These are phyloP conservation scores for Lindgomyces ingoldianus DNA, from an alignment of 495 filamentous ascomycete species.

Conservation along the genomic window DNA sequence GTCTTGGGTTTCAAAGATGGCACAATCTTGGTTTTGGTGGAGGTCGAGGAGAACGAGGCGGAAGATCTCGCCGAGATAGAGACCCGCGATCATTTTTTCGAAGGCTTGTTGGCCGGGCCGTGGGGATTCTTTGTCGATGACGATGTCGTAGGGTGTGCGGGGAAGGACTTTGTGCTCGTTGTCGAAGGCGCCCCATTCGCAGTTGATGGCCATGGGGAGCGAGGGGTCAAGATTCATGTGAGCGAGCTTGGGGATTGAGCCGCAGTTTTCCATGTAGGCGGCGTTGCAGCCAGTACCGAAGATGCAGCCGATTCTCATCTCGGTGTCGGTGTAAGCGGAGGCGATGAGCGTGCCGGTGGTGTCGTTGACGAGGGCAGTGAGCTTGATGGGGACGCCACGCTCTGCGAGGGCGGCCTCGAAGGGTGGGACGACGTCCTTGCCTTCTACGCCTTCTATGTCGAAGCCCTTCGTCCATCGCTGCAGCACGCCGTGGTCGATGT, in stretches of 20 bases:
- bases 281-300: constrained; percentile 99
- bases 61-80: constrained; percentile 95
- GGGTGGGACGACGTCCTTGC: constrained; percentile 89
- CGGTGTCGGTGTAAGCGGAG: constrained; percentile 87
- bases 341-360: constrained; percentile 99
- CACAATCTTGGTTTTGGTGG: constrained; percentile 69
- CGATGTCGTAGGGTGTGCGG: constrained; percentile 77
- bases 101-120: constrained; percentile 94
- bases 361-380: constrained; percentile 93
- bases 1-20: constrained; percentile 83
- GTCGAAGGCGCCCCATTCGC: constrained; percentile 98
- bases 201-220: constrained; percentile 96
- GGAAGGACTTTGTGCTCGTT: constrained; percentile 94
- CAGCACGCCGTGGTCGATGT: constrained; percentile 92
- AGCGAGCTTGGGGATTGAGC: constrained; percentile 89
- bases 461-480: constrained; percentile 99
- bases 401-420: constrained; percentile 81
- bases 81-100: constrained; percentile 96
- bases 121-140: constrained; percentile 89
- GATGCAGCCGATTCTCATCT: constrained; percentile 94
- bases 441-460: constrained; percentile 95
- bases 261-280: constrained; percentile 93
- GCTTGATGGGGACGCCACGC: constrained; percentile 85
- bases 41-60: constrained; percentile 85
- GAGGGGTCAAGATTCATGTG: constrained; percentile 89